Evolutionary conservation across 345 rosid species (phyloP).

Genomic region (Passiflora organensis): DNA sequence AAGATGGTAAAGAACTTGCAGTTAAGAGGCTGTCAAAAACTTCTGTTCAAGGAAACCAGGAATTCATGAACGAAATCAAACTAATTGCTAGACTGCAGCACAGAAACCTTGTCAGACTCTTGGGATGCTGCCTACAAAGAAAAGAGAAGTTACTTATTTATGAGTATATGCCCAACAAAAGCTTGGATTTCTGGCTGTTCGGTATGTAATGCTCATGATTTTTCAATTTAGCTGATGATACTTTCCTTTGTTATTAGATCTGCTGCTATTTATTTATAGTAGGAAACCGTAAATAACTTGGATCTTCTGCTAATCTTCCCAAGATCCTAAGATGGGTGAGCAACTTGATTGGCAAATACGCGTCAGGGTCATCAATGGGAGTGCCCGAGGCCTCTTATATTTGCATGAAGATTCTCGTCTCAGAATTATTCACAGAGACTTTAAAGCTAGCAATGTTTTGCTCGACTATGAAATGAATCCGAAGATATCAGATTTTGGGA

Average conservation of each 20-base stretch:
- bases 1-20: conserved; percentile 22
- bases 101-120: conserved; percentile 20
- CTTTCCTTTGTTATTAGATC: background rate
- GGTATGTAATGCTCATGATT: too few species aligned
- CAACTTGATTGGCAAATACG: background rate
- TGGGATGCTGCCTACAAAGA: conserved; percentile 21
- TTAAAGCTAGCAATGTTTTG: background rate
- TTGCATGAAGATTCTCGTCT: background rate
- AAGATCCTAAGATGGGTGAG: background rate
- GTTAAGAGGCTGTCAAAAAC: conserved; percentile 29
- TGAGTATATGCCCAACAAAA: conserved; percentile 23
- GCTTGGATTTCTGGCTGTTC: conserved; percentile 17
- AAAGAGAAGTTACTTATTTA: conserved; percentile 16
- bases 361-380: background rate
- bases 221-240: background rate
- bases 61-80: conserved; percentile 23
- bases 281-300: background rate
- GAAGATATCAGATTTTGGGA: conserved; percentile 1
- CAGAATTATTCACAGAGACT: background rate
- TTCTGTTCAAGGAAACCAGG: conserved; percentile 37
- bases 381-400: background rate
- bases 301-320: background rate
- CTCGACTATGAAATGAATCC: background rate
- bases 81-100: conserved; percentile 24
- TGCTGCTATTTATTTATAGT: background rate